Evolutionary conservation across 2,329 filamentous ascomycete species (phyloP), one percentile per base, ranked within the genome.

Genomic region (Venturia nashicola): DNA sequence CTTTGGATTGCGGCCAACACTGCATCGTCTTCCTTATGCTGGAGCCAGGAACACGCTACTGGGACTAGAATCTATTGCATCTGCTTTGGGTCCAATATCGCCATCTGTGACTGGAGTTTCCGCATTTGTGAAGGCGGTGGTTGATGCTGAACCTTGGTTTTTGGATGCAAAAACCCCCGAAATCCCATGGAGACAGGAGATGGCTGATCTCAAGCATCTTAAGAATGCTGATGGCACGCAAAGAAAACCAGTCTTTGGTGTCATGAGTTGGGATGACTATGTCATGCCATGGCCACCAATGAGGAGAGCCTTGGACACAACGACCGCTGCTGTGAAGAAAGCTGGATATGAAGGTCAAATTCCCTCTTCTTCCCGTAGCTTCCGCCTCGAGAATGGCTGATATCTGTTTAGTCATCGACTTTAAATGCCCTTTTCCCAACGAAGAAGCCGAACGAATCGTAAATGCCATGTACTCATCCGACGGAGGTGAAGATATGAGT

Each of bases 131-230:
- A 74, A 76, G 66, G 72, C 71, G 9, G 71, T 81, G 0, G 67
- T 78, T 12, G 72, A 73, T 62, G 72, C 76, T 2, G 73, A 80
- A 64, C 81, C 81, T 0, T 84, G 82, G 81, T 71, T 74, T 1
- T 70, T 75, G 23, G 83, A 85, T 61, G 80, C 82, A 0, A 78
- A 78, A 43, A 76, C 80, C 46, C 68, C 83, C 0, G 80, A 80
- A 0, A 77, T 84, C 5, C 80, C 81, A 0, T 85, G 83, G 82
- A 72, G 79, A 0, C 51, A 36, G 18, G 75, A 86, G 44, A 86
- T 84, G 0, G 69, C 51, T 55, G 51, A 55, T 36, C 32, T 55
- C 14, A 36, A 55, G 27, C 68, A 66, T 39, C 34, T 70, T 8
- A 67, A 66, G 20, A 67, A 67, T 61, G 68, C 66, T 12, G 51